Base-by-base conservation (phyloP, 441 rosid species). In the Mallotus repandus region DNA sequence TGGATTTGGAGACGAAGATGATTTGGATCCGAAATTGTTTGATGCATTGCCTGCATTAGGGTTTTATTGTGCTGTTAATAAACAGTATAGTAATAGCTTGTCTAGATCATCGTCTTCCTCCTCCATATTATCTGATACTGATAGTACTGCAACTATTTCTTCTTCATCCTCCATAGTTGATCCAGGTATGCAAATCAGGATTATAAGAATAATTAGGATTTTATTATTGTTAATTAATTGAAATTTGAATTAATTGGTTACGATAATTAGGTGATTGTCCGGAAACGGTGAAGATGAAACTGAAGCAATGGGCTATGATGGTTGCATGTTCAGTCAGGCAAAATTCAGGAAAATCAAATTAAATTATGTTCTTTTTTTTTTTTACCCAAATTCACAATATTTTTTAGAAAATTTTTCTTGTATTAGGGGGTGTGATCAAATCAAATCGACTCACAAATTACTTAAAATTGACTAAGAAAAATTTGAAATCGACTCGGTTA, bases 221-320 rank as follows among this genome's bases (percentile, higher is more conserved):
- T 32, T 35, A 35, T 21, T 62, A 32, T n/a, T 21, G 50, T 53
- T 57, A 49, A 4, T 53, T 53, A 90, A 93, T 86, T 74, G 93
- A 90, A 43, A 43, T 43, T 43, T 43, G 46, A 43, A 1, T 11
- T 19, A 13, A 19, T 65, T 68, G 18, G 21, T 66, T 25, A 18
- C 21, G 58, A 58, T 54, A 53, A 53, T 53, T 15, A 92, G 96
- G 87, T 75, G 94, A 90, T 54, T 89, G 83, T 82, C 89, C 89
- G 38, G 86, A 81, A 84, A 80, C 63, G 76, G 86, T 88, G 80
- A 92, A 90, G 88, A 53, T 66, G 78, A 91, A 83, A 77, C 29
- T 92, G 88, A 85, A 76, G 74, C 98, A 87, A 70, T 92, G 98
- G 98, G 98, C 96, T 2, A 88, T 82, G 79, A 85, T 86, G 68